Conservation (phyloP, 345 rosid genomes). For the Eucalyptus cloeziana region DNA sequence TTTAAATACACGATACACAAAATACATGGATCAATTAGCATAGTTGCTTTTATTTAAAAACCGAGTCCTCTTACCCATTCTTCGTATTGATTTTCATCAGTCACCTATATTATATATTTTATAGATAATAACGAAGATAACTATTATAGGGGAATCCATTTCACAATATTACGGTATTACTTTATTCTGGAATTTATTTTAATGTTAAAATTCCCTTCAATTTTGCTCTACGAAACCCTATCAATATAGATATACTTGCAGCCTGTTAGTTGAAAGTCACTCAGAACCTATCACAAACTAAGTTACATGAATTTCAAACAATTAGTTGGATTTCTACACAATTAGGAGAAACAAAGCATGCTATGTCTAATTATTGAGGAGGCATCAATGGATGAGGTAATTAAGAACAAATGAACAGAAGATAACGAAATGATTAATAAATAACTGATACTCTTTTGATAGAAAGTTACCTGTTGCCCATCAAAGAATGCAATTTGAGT, state of each 20-base stretch:
- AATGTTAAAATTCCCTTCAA: neutral
- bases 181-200: neutral
- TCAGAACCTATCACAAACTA: neutral
- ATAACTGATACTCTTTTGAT: neutral
- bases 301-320: neutral
- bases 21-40: neutral
- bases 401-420: neutral
- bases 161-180: neutral
- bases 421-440: neutral
- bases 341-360: neutral
- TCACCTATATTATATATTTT: neutral
- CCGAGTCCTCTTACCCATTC: neutral
- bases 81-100: neutral
- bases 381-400: neutral
- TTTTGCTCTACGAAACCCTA: neutral
- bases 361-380: neutral
- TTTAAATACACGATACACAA: neutral
- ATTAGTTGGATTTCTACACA: neutral
- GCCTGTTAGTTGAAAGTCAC: neutral
- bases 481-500: neutral
- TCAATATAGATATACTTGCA: neutral
- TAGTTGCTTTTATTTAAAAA: neutral
- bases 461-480: neutral
- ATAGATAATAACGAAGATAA: neutral
- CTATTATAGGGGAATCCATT: neutral